Percentiles rank a stretch among this genome's conserved stretches.
phyloP scores from a whole-genome alignment of 2,329 filamentous ascomycete genomes.

The Dactylellina haptotyla region DNA sequence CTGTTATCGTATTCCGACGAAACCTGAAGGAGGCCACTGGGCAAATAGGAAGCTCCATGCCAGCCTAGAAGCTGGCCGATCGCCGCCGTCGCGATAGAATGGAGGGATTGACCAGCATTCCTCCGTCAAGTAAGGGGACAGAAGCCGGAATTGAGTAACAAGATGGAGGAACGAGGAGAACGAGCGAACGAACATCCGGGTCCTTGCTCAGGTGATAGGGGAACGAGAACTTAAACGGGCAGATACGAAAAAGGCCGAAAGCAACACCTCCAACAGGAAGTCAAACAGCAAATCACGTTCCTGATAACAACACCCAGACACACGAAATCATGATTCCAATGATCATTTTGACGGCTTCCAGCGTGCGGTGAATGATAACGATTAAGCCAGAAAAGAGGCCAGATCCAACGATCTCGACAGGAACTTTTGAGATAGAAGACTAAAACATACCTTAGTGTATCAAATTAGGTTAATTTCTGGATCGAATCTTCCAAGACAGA shows the following conservation, averaged over 20 bases:
- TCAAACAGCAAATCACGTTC: conserved; percentile 44
- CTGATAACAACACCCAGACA: conserved; percentile 41
- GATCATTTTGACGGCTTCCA: no score
- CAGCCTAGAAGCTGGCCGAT: conserved; percentile 8
- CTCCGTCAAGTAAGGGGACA: conserved; percentile 21
- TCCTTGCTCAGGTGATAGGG: conserved; percentile 28
- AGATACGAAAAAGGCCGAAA: conserved; percentile 47
- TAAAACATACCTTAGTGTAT: conserved; percentile 28
- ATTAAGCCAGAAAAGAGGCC: conserved; percentile 11
- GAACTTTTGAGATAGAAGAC: not conserved
- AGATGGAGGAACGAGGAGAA: not conserved
- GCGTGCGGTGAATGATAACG: no score
- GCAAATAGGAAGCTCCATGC: conserved; percentile 41
- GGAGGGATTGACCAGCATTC: conserved; percentile 32
- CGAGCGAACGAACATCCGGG: not conserved
- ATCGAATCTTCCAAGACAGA: conserved; percentile 1
- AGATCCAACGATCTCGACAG: no score
- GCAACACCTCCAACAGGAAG: not conserved
- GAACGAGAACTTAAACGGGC: conserved; percentile 17
- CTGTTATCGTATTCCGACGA: conserved; percentile 26
- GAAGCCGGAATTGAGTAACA: not conserved
- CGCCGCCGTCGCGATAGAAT: conserved; percentile 22
- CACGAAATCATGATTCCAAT: conserved; percentile 3
- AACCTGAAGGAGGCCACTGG: conserved; percentile 21
- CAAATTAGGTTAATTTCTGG: not conserved